Evolutionary conservation across 2,329 filamentous ascomycete species (phyloP).

Genomic region (Hypoxylon rubiginosum): DNA sequence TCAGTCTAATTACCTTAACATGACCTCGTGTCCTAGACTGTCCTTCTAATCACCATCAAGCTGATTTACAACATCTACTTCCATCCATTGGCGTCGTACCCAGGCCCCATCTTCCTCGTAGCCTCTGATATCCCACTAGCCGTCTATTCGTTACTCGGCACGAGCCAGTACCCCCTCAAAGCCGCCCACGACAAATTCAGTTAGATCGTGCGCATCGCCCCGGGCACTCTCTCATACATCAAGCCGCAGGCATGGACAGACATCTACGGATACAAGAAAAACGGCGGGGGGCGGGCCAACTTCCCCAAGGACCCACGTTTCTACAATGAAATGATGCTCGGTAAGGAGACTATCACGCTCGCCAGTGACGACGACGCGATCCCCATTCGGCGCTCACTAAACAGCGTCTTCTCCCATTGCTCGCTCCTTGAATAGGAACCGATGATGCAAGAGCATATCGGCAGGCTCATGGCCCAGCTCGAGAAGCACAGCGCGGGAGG

Average conservation of each 20-base stretch:
- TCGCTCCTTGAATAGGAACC: slow-evolving; percentile 28
- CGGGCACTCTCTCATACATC: slow-evolving; percentile 10
- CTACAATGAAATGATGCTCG: slow-evolving; percentile 15
- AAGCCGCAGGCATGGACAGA: slow-evolving; percentile 12
- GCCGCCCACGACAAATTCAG: slow-evolving; percentile 5
- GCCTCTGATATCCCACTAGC: neutral
- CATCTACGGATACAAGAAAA: slow-evolving; percentile 12
- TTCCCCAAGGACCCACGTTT: slow-evolving; percentile 11
- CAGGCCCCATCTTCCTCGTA: neutral
- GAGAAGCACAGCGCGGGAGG: slow-evolving; percentile 6
- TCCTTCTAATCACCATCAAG: neutral
- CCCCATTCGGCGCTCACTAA: slow-evolving; percentile 12
- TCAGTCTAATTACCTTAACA: too few species aligned
- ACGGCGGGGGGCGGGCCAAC: slow-evolving; percentile 1
- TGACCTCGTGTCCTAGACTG: too few species aligned
- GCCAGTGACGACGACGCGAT: slow-evolving; percentile 16
- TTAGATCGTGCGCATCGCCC: slow-evolving; percentile 11
- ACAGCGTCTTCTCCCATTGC: slow-evolving; percentile 23
- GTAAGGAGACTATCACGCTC: slow-evolving; percentile 11
- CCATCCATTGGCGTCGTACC: slow-evolving; percentile 1
- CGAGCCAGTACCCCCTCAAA: slow-evolving; percentile 4
- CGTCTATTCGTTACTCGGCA: neutral
- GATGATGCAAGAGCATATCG: slow-evolving; percentile 26
- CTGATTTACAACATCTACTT: neutral
- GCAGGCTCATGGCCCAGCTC: slow-evolving; percentile 13